Evolutionary conservation across 2,329 filamentous ascomycete genomes (phyloP).

Genomic region (Bipolaris gigantea): DNA sequence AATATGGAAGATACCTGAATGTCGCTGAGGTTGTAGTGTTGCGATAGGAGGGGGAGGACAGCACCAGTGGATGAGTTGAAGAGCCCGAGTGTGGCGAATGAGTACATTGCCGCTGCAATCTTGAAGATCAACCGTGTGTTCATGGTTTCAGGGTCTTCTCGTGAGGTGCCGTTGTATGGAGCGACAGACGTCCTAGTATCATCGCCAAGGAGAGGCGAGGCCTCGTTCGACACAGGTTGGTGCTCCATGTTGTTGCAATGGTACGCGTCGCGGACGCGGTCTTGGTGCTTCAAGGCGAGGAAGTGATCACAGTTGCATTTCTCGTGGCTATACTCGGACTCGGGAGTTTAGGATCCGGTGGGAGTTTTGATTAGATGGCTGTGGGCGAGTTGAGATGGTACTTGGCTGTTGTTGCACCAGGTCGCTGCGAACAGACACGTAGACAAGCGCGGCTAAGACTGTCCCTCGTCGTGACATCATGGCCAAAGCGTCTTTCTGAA

Average conservation of each 20-base stretch:
- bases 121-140: slow-evolving; percentile 32
- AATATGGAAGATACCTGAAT: slow-evolving; percentile 52
- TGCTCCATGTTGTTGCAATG: slow-evolving; percentile 6
- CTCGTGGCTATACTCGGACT: background rate
- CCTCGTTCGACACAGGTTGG: background rate
- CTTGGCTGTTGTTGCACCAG: slow-evolving; percentile 7
- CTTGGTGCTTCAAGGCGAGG: too few relatives aligned
- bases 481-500: background rate
- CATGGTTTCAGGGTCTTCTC: background rate
- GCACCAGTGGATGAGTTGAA: slow-evolving; percentile 37
- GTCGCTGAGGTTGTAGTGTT: slow-evolving; percentile 49
- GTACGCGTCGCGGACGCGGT: slow-evolving; percentile 1
- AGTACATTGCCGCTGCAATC: slow-evolving; percentile 59
- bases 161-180: background rate
- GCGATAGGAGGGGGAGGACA: slow-evolving; percentile 43
- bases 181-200: background rate
- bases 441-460: slow-evolving; percentile 10
- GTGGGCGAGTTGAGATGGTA: background rate
- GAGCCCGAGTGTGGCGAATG: slow-evolving; percentile 59
- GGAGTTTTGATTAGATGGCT: background rate
- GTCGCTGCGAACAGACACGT: slow-evolving; percentile 5
- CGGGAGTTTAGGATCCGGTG: background rate
- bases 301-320: background rate
- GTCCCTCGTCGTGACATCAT: slow-evolving; percentile 4
- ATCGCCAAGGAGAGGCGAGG: slow-evolving; percentile 10